Base-by-base conservation (phyloP, 192 early-diverging fungal genomes). In the Funneliformis geosporum region DNA sequence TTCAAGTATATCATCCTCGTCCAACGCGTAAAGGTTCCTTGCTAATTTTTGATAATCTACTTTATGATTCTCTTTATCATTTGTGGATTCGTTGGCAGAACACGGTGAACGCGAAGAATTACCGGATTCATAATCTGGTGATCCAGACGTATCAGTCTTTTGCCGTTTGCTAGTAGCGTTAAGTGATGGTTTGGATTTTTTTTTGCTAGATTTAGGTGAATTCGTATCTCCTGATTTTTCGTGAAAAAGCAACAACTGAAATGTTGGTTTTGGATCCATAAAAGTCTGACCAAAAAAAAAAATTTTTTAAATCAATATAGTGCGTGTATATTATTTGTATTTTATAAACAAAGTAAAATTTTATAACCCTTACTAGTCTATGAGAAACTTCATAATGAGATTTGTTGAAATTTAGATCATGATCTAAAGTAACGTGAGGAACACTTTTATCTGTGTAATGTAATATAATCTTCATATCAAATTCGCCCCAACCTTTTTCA, bases 401-500 rank as follows among this genome's bases (percentile, higher is more conserved):
- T 60, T 82, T 61, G 61, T 82, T 81, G 65, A 90, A 90, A 73
- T 90, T 87, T 11, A 90, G 78, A 75, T 90, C 89, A 79, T 87
- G 86, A 10, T 84, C 67, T 60, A 90, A 68, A 9, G 82, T 71
- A 60, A 78, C 67, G 8, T 88, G 88, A 18, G 78, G 25, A 8
- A 79, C 64, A 12, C 80, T 59, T 25, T 89, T 86, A 65, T 89
- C 84, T 8, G 68, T 75, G 73, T 88, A 90, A 70, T 88, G 80
- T 10, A 90, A 62, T 65, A 80, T 81, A 46, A 90, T 86, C 46
- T 85, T 83, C 82, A 90, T 84, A 74, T 90, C 89, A 77, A 90
- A 90, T 76, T 89, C 89, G 10, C 89, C 89, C 89, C 89, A 90
- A 14, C 89, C 89, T 76, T 87, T 87, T 74, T 90, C 89, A 60